A percentile compares a stretch with the other conserved stretches of the same genome.
phyloP scores from a whole-genome alignment of 2,329 filamentous ascomycete genomes.

The Fusarium sp. region DNA sequence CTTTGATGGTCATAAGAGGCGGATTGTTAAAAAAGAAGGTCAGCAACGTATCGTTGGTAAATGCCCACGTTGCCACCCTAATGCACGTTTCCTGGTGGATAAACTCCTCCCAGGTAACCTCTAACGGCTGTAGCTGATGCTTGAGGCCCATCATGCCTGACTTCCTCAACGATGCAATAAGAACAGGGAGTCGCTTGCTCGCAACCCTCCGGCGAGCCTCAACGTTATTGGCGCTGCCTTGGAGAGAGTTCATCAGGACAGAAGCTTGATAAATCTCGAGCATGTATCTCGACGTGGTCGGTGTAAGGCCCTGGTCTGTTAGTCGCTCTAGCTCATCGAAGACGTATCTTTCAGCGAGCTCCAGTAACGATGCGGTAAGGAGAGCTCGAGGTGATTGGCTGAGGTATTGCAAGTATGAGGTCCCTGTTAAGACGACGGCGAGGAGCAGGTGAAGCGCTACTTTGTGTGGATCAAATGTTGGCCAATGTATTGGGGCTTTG shows the following conservation, averaged over 20 bases:
- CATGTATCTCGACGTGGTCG: constrained; percentile 3
- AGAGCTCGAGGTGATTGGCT: accelerated
- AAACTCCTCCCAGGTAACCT: constrained; percentile 15
- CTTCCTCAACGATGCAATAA: constrained; percentile 17
- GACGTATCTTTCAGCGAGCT: constrained; percentile 28
- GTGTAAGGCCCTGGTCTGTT: not conserved
- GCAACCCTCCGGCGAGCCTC: constrained; percentile 15
- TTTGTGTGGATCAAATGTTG: constrained; percentile 28
- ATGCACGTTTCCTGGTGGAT: constrained; percentile 30
- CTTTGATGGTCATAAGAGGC: constrained; percentile 13
- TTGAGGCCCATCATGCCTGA: not conserved
- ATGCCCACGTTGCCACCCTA: constrained; percentile 29
- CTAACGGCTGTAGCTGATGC: not conserved
- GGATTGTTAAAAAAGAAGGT: constrained; percentile 26
- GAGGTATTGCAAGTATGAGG: constrained; percentile 4
- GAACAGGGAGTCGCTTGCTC: constrained; percentile 9
- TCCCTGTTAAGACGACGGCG: constrained; percentile 6
- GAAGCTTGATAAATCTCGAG: constrained; percentile 33
- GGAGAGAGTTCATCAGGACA: constrained; percentile 8
- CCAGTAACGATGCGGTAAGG: not conserved
- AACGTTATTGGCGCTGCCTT: constrained; percentile 11
- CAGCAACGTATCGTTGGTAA: constrained; percentile 17
- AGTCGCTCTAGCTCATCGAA: constrained; percentile 18
- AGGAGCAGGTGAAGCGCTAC: constrained; percentile 18
- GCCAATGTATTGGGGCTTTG: constrained; percentile 25